Base-by-base conservation (phyloP, 305 asterid species). In the Fraxinus latifolia region DNA sequence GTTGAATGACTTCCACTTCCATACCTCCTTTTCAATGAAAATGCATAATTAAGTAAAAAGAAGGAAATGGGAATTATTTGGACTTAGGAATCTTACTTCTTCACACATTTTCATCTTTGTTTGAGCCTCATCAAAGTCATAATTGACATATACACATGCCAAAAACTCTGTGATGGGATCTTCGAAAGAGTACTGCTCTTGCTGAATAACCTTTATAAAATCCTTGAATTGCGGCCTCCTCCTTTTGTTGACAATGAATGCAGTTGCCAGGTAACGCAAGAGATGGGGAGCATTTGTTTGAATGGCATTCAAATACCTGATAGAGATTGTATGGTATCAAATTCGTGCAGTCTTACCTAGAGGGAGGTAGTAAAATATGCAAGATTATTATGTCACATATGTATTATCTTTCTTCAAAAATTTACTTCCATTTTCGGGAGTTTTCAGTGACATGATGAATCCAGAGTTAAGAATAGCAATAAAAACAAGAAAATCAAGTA, bases 271-370 rank as follows among this genome's bases (percentile, higher is more conserved):
- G 87, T 96, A 96, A 17, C 98, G 98, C 80, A 96, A 77, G 72
- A 96, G 97, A 88, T 96, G 98, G 15, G 98, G 97, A 68, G 99
- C 97, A 91, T 87, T 92, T 32, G 98, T 94, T 85, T 96, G 99
- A 83, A 96, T 96, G 74, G 98, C 99, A 83, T 91, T 95, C 82
- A 95, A 86, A 86, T 96, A 96, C 95, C 98, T 96, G 81, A 65
- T 27, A 53, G 68, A 58, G 36, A 80, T 62, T 11, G 68, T 58
- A 39, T 12, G 0, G 25, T 29, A 21, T 84, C 7, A 84, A 68
- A 80, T 17, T 83, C 74, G 60, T 67, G 47, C 7, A 39, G 31
- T 60, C 7, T 19, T 33, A 8, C 68, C 50, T 31, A 70, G 72
- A 73, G n/a, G 6, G 62, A 31, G 83, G 78, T 53, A 42, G 77